phyloP scores from a whole-genome alignment of 768 basidiomycete genomes.

The Boletus huronensis region DNA sequence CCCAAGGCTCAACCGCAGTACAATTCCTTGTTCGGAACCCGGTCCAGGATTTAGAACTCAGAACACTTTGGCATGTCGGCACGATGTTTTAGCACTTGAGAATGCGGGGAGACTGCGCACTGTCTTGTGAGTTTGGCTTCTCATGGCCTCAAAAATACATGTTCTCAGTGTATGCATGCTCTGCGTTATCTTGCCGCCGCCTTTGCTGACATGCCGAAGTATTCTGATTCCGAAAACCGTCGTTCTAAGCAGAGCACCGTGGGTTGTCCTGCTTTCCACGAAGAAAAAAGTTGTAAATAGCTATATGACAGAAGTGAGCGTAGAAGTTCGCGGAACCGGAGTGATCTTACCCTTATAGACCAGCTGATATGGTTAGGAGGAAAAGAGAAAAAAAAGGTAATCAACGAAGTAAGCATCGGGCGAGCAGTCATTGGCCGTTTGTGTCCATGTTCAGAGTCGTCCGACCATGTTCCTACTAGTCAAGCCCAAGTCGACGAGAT shows the following conservation, averaged over 20 bases:
- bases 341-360: neutral
- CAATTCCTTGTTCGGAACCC: neutral
- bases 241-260: no score
- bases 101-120: neutral
- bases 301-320: neutral
- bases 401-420: no score
- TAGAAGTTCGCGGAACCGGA: neutral
- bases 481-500: neutral
- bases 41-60: neutral
- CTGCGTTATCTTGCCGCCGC: neutral
- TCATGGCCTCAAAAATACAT: neutral
- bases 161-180: neutral
- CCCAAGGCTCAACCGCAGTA: neutral
- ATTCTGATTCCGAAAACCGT: neutral
- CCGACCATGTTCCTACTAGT: no score
- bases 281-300: neutral
- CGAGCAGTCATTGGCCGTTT: neutral
- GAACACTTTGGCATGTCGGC: no score
- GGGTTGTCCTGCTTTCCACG: neutral
- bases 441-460: neutral
- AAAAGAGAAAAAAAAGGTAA: neutral
- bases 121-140: neutral
- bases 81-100: neutral
- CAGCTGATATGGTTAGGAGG: neutral
- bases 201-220: neutral